Base-by-base conservation (phyloP, 1,284 basidiomycete species). In the Amylostereum chailletii region DNA sequence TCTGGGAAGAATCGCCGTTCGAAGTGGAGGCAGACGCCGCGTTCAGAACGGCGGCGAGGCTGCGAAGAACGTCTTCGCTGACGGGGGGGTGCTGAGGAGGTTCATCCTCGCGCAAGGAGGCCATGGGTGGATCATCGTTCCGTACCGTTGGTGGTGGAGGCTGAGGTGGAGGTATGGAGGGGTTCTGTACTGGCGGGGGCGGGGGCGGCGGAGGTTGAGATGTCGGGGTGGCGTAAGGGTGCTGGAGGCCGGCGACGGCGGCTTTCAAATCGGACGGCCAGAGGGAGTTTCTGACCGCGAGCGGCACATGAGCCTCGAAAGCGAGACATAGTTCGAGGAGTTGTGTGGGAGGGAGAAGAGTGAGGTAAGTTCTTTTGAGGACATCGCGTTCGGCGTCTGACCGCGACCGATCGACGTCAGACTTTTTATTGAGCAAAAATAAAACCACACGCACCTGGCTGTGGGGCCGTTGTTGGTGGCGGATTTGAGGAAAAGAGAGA, bases 301-400 rank as follows among this genome's bases (percentile, higher is more conserved):
- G 64, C 4, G 84, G 79, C 1, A 77, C 80, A 66, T 86, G 75
- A 6, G 76, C 63, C 57, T 89, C 86, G 55, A 87, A 80, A 31
- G 72, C 72, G 45, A 89, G 71, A 59, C 86, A 86, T 55, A 88
- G 78, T 55, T 88, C 85, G 57, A 87, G 82, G 59, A 88, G 74
- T 65, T 86, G 82, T 43, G 76, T 71, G 34, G 73, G 75, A 11
- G 80, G 74, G 5, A 89, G 69, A 26, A 86, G 71, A 31, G 71
- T 70, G 40, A 89, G 69, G 66, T 88, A 89, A 53, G 75, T 74
- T 54, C 76, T 75, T 62, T 86, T 87, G 65, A 81, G 75, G 42
- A 76, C 71, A 60, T 77, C 70, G 57, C 77, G 75, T 61, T 64
- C 64, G 37, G 56, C 62, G 45, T 67, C 63, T 4, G n/a, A 43